A percentile compares a stretch with the other conserved stretches of the same genome.
These are phyloP conservation scores for Cyclotella sp. DNA, from an alignment of 108 stramenopile genomes.

Conservation along the genomic window DNA sequence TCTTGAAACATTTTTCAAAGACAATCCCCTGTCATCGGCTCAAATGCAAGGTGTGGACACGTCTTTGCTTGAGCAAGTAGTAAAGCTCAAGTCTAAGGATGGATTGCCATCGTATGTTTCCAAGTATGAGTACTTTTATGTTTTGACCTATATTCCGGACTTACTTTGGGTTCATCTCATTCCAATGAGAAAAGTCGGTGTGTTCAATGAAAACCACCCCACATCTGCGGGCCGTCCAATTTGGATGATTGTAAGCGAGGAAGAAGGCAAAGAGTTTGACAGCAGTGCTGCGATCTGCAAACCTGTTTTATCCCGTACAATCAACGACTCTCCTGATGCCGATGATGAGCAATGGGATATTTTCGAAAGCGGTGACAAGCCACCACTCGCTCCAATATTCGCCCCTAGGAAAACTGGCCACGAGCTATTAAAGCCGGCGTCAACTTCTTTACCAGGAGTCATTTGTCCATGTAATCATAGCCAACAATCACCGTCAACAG, in stretches of 20 bases:
- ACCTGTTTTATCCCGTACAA: slow-evolving; percentile 59
- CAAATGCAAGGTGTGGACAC: slow-evolving; percentile 32
- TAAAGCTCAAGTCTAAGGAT: slow-evolving; percentile 60
- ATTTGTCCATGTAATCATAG: neutral
- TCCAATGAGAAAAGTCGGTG: slow-evolving; percentile 77
- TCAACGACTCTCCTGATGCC: slow-evolving; percentile 80
- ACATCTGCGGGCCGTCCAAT: slow-evolving; percentile 70
- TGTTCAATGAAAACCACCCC: slow-evolving; percentile 66
- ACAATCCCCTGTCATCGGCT: slow-evolving; percentile 31
- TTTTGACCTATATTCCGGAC: slow-evolving; percentile 88
- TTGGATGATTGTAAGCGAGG: slow-evolving; percentile 80
- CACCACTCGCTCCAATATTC: slow-evolving; percentile 22
- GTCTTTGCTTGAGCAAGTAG: slow-evolving; percentile 81
- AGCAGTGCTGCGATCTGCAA: slow-evolving; percentile 70
- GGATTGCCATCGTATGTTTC: slow-evolving; percentile 47
- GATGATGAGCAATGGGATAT: slow-evolving; percentile 92
- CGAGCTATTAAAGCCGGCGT: neutral
- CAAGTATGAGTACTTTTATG: slow-evolving; percentile 65
- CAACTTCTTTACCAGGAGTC: neutral
- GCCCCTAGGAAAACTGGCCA: slow-evolving; percentile 2
- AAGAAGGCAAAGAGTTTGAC: slow-evolving; percentile 83
- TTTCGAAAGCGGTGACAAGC: slow-evolving; percentile 34
- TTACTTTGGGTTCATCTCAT: slow-evolving; percentile 88
- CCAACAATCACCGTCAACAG: neutral
- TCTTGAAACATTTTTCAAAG: slow-evolving; percentile 37